Percentiles rank a stretch among this genome's conserved stretches.
Evolutionary conservation across 345 rosid genomes (phyloP).

Genomic region (Euphorbia lathyris): DNA sequence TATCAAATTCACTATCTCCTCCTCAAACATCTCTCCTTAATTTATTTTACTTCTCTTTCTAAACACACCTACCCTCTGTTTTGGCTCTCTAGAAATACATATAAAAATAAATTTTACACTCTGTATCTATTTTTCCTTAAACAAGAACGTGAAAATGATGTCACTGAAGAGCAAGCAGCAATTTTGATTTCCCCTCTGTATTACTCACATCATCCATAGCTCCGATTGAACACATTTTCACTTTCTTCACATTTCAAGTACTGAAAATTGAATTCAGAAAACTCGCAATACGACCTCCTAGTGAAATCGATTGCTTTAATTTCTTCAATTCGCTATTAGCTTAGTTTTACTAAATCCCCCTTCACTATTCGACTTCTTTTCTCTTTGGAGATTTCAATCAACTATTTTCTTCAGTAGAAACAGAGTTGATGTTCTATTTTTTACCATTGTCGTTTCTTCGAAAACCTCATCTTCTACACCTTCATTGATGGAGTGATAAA

Average conservation of each 20-base stretch:
- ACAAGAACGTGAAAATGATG: constrained; percentile 65
- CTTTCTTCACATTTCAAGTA: constrained; percentile 62
- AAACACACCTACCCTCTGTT: too few relatives aligned
- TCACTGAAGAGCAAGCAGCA: constrained; percentile 38
- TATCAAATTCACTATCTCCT: too few relatives aligned
- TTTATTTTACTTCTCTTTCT: too few relatives aligned
- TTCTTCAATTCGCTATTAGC: constrained; percentile 53
- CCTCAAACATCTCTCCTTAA: too few relatives aligned
- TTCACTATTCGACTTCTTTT: constrained; percentile 29
- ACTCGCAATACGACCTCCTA: constrained; percentile 61
- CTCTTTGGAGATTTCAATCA: constrained; percentile 60
- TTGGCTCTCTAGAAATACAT: too few relatives aligned
- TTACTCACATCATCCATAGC: constrained; percentile 56
- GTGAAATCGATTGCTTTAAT: constrained; percentile 77
- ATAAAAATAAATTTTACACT: too few relatives aligned
- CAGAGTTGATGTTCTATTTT: constrained; percentile 37
- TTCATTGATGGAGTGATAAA: constrained; percentile 66
- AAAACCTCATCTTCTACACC: constrained; percentile 22
- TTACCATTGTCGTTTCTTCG: constrained; percentile 21
- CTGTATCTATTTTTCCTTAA: constrained; percentile 56
- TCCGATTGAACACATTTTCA: constrained; percentile 61
- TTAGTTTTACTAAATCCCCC: constrained; percentile 52
- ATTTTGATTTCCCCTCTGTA: constrained; percentile 48
- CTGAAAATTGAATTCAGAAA: constrained; percentile 76
- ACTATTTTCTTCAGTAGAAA: constrained; percentile 13